These are phyloP conservation scores for Aspergillus sparsus DNA, from an alignment of 495 filamentous ascomycete species.

Conservation along the genomic window DNA sequence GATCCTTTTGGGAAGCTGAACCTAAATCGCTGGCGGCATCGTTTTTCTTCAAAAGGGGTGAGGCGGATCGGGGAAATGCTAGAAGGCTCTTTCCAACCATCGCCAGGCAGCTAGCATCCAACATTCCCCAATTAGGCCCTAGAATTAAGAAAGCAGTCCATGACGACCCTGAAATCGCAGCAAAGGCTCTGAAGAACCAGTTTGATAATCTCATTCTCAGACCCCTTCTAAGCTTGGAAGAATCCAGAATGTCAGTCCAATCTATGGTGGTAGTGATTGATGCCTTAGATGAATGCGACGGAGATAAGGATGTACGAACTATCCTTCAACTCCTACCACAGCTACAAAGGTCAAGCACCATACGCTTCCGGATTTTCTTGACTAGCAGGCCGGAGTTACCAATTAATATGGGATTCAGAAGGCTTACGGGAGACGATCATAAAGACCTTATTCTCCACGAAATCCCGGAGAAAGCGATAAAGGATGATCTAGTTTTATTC, in stretches of 20 bases:
- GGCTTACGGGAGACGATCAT: slow-evolving; percentile 12
- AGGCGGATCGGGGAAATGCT: slow-evolving; percentile 41
- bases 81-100: slow-evolving; percentile 47
- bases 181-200: slow-evolving; percentile 43
- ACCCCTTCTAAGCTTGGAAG: slow-evolving; percentile 27
- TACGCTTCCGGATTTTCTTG: slow-evolving; percentile 30
- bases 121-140: slow-evolving; percentile 26
- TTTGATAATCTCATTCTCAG: slow-evolving; percentile 48
- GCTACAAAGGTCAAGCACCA: neutral
- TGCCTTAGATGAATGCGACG: slow-evolving; percentile 54
- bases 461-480: slow-evolving; percentile 20
- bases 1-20: neutral
- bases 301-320: slow-evolving; percentile 37
- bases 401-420: slow-evolving; percentile 36
- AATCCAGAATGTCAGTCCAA: neutral
- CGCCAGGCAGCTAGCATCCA: slow-evolving; percentile 38
- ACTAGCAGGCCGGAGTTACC: slow-evolving; percentile 50
- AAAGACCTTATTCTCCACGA: slow-evolving; percentile 15
- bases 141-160: slow-evolving; percentile 39
- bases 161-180: slow-evolving; percentile 30
- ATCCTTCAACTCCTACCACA: slow-evolving; percentile 42
- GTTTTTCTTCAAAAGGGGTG: slow-evolving; percentile 28
- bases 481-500: slow-evolving; percentile 32
- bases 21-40: neutral
- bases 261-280: slow-evolving; percentile 45